phyloP scores from a whole-genome alignment of 768 basidiomycete genomes.

The Boletus huronensis region DNA sequence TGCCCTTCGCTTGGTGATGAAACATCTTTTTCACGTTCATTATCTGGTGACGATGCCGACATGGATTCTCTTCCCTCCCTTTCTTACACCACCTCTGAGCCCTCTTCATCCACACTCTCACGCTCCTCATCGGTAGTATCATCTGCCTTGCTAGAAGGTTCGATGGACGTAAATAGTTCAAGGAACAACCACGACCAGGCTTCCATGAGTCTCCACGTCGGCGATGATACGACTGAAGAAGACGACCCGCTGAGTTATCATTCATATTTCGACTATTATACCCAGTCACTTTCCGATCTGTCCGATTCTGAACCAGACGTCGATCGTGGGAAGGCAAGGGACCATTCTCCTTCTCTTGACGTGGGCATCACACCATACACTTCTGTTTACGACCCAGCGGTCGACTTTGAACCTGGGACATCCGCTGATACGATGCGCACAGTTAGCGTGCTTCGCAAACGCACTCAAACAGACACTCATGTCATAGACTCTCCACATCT shows the following conservation, averaged over 20 bases:
- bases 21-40: constrained; percentile 21
- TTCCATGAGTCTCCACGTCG: neutral
- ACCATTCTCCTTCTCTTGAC: constrained; percentile 13
- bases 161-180: constrained; percentile 19
- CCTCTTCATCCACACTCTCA: constrained; percentile 38
- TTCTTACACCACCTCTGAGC: constrained; percentile 32
- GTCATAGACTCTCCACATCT: neutral
- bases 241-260: constrained; percentile 34
- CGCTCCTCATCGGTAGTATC: constrained; percentile 42
- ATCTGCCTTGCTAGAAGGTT: constrained; percentile 26
- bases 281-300: constrained; percentile 29
- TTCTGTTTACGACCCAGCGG: constrained; percentile 22
- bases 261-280: constrained; percentile 37
- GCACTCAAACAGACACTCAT: neutral
- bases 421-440: constrained; percentile 37
- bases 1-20: constrained; percentile 18
- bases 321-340: constrained; percentile 1
- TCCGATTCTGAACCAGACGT: constrained; percentile 30
- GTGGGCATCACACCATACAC: constrained; percentile 15
- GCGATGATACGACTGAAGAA: constrained; percentile 17
- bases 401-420: constrained; percentile 41
- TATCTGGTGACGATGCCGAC: constrained; percentile 25
- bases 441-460: neutral
- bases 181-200: constrained; percentile 11
- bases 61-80: constrained; percentile 34